Conservation (phyloP, 1,284 basidiomycete genomes). For the Trametes hirsuta region DNA sequence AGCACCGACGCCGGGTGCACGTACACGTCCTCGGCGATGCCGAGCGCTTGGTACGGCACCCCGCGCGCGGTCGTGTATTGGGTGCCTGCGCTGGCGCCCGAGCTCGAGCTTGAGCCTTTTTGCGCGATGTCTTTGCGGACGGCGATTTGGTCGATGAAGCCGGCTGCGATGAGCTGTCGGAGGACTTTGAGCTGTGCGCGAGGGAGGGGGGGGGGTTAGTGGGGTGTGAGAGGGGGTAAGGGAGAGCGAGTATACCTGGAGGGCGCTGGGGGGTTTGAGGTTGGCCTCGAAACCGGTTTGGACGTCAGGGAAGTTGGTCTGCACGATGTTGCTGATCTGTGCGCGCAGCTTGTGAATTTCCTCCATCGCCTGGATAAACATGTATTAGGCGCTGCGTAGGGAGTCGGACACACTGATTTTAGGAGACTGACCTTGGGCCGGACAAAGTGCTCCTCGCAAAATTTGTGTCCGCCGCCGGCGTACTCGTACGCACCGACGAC, state of each 20-base stretch:
- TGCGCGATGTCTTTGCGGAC: slow-evolving; percentile 86
- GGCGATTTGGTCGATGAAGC: slow-evolving; percentile 96
- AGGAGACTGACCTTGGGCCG: slow-evolving; percentile 71
- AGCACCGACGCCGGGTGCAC: slow-evolving; percentile 91
- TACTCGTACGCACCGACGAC: slow-evolving; percentile 97
- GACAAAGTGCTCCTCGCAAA: slow-evolving; percentile 93
- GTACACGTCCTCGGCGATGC: slow-evolving; percentile 83
- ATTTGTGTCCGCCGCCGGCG: slow-evolving; percentile 76
- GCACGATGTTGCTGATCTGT: slow-evolving; percentile 86
- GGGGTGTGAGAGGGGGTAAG: neutral
- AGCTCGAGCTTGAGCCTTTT: slow-evolving; percentile 40
- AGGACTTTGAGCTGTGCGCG: slow-evolving; percentile 80
- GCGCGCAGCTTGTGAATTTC: slow-evolving; percentile 97
- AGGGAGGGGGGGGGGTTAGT: neutral
- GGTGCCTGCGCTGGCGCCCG: slow-evolving; percentile 51
- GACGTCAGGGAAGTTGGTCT: slow-evolving; percentile 65
- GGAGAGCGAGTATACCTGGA: slow-evolving; percentile 56
- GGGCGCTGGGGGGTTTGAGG: slow-evolving; percentile 71
- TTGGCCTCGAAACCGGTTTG: slow-evolving; percentile 63
- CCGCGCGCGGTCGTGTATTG: slow-evolving; percentile 79
- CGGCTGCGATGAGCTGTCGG: slow-evolving; percentile 86
- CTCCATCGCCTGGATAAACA: slow-evolving; percentile 83
- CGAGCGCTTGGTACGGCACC: slow-evolving; percentile 85
- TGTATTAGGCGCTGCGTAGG: neutral
- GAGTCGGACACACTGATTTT: neutral